Evolutionary conservation across 106 monocot genomes (phyloP).

Genomic region (Gastrodia elata): DNA sequence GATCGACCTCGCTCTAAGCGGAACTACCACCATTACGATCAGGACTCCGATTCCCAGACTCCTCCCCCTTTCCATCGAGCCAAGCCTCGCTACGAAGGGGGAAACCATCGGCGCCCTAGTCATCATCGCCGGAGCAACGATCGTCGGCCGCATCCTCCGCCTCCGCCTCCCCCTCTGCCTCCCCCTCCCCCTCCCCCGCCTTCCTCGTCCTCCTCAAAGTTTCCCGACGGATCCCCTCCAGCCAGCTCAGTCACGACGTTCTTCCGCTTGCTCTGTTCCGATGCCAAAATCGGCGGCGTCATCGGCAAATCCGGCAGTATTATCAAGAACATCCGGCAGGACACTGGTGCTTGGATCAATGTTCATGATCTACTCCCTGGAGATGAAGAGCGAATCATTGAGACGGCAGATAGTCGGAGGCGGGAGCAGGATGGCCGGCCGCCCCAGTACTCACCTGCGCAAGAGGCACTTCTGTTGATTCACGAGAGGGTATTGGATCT

Average conservation of each 20-base stretch:
- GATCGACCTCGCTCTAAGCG: conserved; percentile 82
- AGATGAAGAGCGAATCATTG: conserved; percentile 82
- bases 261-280: conserved; percentile 82
- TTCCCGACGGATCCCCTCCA: conserved; percentile 7
- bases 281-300: conserved; percentile 38
- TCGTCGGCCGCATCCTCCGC: conserved; percentile 20
- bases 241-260: conserved; percentile 36
- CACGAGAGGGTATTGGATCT: conserved; percentile 69
- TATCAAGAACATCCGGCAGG: conserved; percentile 41
- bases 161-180: conserved; percentile 13
- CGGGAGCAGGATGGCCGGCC: conserved; percentile 83
- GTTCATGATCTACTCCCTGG: conserved; percentile 53
- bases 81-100: conserved; percentile 35
- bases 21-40: conserved; percentile 51
- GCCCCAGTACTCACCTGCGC: conserved; percentile 78
- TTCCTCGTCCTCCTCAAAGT: neutral
- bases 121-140: conserved; percentile 24
- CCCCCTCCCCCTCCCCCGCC: conserved; percentile 12
- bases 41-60: conserved; percentile 45
- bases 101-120: conserved; percentile 8
- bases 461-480: conserved; percentile 70
- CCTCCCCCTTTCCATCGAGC: conserved; percentile 28
- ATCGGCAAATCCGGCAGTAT: conserved; percentile 44
- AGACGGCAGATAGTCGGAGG: conserved; percentile 58
- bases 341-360: conserved; percentile 71